Conservation (phyloP, 2,329 filamentous ascomycete genomes). For the Cyclaneusma minus region DNA sequence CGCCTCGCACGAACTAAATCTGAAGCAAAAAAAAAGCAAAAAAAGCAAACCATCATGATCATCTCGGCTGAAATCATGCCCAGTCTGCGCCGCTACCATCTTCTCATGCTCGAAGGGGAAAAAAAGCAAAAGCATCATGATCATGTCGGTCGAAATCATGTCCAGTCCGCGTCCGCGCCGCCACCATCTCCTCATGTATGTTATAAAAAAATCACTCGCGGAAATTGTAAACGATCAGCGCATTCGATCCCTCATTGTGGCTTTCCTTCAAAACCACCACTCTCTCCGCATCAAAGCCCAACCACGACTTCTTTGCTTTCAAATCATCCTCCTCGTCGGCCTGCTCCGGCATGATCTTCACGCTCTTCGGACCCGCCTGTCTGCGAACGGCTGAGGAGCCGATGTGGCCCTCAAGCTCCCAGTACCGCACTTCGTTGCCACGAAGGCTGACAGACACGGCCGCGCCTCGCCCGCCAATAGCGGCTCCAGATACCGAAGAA, state of each 20-base stretch:
- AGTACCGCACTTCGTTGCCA: constrained; percentile 45
- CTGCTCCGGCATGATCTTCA: constrained; percentile 30
- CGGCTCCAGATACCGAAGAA: constrained; percentile 49
- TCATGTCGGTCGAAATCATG: too few species aligned
- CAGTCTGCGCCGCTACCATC: too few species aligned
- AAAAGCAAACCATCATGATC: too few species aligned
- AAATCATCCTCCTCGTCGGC: constrained; percentile 13
- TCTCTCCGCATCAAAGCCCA: constrained; percentile 59
- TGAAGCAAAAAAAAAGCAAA: too few species aligned
- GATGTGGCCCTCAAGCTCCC: constrained; percentile 50
- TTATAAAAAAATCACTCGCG: too few species aligned
- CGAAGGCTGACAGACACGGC: constrained; percentile 50
- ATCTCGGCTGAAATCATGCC: too few species aligned
- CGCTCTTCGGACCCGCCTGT: constrained; percentile 31
- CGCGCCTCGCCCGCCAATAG: constrained; percentile 54
- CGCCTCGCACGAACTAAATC: too few species aligned
- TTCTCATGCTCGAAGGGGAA: too few species aligned
- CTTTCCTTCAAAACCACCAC: constrained; percentile 50
- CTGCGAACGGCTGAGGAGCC: constrained; percentile 26
- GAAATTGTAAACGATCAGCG: constrained; percentile 55
- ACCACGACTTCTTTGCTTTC: constrained; percentile 25
- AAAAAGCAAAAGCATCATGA: too few species aligned
- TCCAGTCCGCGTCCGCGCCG: too few species aligned
- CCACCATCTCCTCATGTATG: too few species aligned
- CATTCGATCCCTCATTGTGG: constrained; percentile 34